These are phyloP conservation scores for Cystobasidium pallidum DNA, from an alignment of 1,284 basidiomycete genomes.

Conservation along the genomic window DNA sequence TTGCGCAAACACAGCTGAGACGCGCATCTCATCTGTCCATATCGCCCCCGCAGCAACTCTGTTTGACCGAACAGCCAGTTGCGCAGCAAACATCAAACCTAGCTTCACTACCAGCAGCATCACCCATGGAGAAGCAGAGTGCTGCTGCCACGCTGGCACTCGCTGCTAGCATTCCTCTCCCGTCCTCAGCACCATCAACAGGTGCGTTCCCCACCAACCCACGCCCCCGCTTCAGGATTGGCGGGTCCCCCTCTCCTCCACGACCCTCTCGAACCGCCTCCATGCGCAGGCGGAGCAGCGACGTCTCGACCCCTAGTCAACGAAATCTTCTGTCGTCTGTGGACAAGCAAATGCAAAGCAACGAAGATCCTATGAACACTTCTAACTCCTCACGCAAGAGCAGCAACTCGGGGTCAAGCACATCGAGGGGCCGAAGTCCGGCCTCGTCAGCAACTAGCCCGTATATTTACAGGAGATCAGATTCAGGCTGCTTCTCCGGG, in stretches of 20 bases:
- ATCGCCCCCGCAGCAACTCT: no score
- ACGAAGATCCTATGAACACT: background rate
- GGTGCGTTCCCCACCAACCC: background rate
- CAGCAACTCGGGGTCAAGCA: background rate
- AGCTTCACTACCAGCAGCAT: background rate
- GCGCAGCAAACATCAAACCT: background rate
- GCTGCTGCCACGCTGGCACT: background rate
- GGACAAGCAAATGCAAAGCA: background rate
- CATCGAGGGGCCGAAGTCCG: background rate
- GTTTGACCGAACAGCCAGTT: background rate
- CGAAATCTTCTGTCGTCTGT: background rate
- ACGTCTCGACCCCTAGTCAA: background rate
- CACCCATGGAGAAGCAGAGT: background rate
- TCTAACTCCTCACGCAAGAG: background rate
- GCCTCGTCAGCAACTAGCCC: background rate
- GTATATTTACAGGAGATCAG: constrained; percentile 5
- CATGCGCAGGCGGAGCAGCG: background rate
- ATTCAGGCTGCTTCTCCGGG: background rate
- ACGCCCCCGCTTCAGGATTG: background rate
- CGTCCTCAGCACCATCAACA: background rate
- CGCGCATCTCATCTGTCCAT: background rate
- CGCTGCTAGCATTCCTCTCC: background rate
- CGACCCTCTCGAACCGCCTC: background rate
- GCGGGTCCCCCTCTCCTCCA: background rate
- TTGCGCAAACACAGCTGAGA: background rate